These are phyloP conservation scores for Cyberlindnera mississippiensis DNA, from an alignment of 805 yeast genomes.

Conservation along the genomic window DNA sequence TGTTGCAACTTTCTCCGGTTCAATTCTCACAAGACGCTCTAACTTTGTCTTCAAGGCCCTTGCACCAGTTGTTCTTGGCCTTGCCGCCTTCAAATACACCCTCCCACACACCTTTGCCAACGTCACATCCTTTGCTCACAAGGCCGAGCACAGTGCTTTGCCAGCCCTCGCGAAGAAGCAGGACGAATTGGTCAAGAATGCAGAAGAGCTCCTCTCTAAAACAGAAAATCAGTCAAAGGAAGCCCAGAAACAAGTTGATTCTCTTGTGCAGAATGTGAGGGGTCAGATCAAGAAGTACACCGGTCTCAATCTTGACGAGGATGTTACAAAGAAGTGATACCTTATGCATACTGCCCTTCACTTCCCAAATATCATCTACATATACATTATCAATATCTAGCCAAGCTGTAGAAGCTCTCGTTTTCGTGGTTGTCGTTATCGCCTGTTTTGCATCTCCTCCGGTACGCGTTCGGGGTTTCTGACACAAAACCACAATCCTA, in stretches of 20 bases:
- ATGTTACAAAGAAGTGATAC: slow-evolving; percentile 46
- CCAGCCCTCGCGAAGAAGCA: slow-evolving; percentile 68
- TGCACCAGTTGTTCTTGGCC: slow-evolving; percentile 58
- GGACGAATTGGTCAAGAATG: slow-evolving; percentile 40
- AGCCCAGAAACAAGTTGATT: slow-evolving; percentile 32
- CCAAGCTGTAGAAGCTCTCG: too few species aligned
- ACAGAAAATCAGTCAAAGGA: slow-evolving; percentile 32
- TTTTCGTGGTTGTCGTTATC: too few species aligned
- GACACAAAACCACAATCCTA: too few species aligned
- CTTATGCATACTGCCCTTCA: too few species aligned
- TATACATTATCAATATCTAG: too few species aligned
- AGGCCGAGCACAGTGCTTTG: slow-evolving; percentile 52
- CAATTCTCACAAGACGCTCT: slow-evolving; percentile 66
- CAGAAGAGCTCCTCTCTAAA: slow-evolving; percentile 40
- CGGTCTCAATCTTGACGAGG: slow-evolving; percentile 66
- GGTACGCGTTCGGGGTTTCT: too few species aligned
- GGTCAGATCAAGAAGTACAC: slow-evolving; percentile 42
- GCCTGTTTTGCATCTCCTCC: too few species aligned
- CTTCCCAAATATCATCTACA: too few species aligned
- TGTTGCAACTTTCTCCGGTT: slow-evolving; percentile 68
- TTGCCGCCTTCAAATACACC: slow-evolving; percentile 61
- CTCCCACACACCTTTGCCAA: slow-evolving; percentile 70
- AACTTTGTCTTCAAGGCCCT: slow-evolving; percentile 49
- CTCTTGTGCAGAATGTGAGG: slow-evolving; percentile 19
- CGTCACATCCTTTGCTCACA: slow-evolving; percentile 54